Conservation (phyloP, 441 rosid genomes). For the Pelargonium cotyledonis region DNA sequence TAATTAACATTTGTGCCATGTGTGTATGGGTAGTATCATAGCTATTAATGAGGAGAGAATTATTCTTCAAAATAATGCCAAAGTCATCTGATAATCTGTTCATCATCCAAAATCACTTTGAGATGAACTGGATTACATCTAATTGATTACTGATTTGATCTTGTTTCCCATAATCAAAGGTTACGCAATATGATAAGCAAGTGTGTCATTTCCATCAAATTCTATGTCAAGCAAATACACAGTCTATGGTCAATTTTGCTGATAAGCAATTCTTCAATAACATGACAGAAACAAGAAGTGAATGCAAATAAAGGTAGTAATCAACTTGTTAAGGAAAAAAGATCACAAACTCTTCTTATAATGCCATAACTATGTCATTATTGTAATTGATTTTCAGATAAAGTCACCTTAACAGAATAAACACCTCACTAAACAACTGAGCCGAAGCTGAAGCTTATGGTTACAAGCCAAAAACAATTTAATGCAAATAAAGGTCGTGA, state of each 20-base stretch:
- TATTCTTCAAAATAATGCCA: neutral
- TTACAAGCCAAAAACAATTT: neutral
- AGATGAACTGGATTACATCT: neutral
- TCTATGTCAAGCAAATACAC: neutral
- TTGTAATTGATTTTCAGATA: neutral
- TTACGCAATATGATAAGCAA: neutral
- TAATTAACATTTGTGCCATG: neutral
- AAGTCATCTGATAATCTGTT: neutral
- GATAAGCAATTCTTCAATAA: neutral
- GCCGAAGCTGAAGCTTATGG: too few relatives aligned
- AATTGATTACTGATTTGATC: neutral
- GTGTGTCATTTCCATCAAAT: neutral
- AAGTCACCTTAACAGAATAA: neutral
- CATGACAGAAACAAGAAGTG: neutral
- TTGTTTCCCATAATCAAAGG: neutral
- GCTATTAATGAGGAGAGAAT: neutral
- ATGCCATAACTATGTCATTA: neutral
- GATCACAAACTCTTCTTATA: neutral
- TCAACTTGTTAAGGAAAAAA: neutral
- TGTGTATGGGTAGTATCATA: neutral
- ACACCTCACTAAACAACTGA: neutral
- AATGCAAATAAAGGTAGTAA: constrained; percentile 2
- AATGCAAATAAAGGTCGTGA: constrained; percentile 3
- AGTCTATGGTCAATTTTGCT: neutral
- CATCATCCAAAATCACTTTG: neutral